A percentile compares a stretch with the other conserved stretches of the same genome.
These are phyloP conservation scores for Fraxinus nigra DNA, from an alignment of 305 asterid genomes.

Conservation along the genomic window DNA sequence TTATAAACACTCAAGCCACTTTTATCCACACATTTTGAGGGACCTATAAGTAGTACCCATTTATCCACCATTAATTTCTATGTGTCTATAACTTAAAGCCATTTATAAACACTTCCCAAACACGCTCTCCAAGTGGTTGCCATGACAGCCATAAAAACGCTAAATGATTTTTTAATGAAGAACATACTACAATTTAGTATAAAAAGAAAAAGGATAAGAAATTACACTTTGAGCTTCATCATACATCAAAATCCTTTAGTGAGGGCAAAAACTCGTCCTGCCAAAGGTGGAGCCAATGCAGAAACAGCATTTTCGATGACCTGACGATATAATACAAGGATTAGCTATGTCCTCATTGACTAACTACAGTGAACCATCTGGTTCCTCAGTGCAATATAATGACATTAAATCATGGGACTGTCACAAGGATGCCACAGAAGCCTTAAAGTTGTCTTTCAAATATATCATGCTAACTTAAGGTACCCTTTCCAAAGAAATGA, in stretches of 20 bases:
- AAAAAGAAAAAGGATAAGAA: not conserved
- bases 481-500: not conserved
- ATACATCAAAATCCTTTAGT: slow-evolving; percentile 66
- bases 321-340: slow-evolving; percentile 33
- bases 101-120: not conserved
- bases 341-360: not conserved
- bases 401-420: not conserved
- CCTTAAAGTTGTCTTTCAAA: not conserved
- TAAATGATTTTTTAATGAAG: not conserved
- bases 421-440: not conserved
- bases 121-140: not conserved
- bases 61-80: not conserved
- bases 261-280: slow-evolving; percentile 79
- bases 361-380: not conserved
- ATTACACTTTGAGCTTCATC: not conserved
- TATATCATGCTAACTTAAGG: not conserved
- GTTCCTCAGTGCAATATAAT: not conserved
- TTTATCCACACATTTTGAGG: not conserved
- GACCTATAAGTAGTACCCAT: not conserved
- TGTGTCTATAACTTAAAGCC: not conserved
- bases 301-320: slow-evolving; percentile 80
- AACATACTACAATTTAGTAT: not conserved
- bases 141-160: not conserved
- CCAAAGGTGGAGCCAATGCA: slow-evolving; percentile 68
- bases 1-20: not conserved